Base-by-base conservation (phyloP, 306 rosid genomes). In the Senna siamea region DNA sequence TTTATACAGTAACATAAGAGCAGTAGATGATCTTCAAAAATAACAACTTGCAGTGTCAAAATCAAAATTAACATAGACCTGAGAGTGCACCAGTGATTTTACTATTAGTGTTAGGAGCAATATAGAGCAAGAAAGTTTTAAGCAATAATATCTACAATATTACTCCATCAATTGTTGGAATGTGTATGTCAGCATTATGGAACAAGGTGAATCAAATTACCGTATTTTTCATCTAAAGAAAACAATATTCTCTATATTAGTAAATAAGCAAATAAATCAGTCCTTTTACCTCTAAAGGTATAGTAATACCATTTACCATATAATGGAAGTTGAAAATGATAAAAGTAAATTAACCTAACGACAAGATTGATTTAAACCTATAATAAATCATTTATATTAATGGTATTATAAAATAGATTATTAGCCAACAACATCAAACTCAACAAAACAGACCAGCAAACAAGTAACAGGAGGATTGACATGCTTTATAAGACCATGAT, bases 101-200 rank as follows among this genome's bases (percentile, higher is more conserved):
- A 34, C 0, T 44, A 64, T 57, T 64, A 51, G 40, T 59, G 76
- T 60, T 43, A 66, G 52, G 57, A 58, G 57, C 55, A 30, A 4
- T 43, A 11, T 35, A 38, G 46, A 75, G 66, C 3, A 78, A 30
- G 23, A 22, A n/a, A 30, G 40, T 75, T 66, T 13, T 5, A 20
- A 61, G 79, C 62, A 76, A 76, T 71, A 75, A 56, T 43, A n/a
- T 48, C 81, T 73, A 66, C 41, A 56, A 69, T 44, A 47, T 61
- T 20, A 72, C 58, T 65, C 26, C 32, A 66, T 37, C 69, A 72
- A 43, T 65, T 75, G 22, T 30, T 32, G 69, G 34, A 40, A 66
- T 43, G 55, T 14, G 22, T 43, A 66, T 23, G 44, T 28, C 30
- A 0, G 20, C 4, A 63, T 11, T 63, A 40, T 19, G 34, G 69